Evolutionary conservation across 2,329 filamentous ascomycete species (phyloP), one percentile per base, ranked within the genome.

Genomic region (Diplodia intermedia): DNA sequence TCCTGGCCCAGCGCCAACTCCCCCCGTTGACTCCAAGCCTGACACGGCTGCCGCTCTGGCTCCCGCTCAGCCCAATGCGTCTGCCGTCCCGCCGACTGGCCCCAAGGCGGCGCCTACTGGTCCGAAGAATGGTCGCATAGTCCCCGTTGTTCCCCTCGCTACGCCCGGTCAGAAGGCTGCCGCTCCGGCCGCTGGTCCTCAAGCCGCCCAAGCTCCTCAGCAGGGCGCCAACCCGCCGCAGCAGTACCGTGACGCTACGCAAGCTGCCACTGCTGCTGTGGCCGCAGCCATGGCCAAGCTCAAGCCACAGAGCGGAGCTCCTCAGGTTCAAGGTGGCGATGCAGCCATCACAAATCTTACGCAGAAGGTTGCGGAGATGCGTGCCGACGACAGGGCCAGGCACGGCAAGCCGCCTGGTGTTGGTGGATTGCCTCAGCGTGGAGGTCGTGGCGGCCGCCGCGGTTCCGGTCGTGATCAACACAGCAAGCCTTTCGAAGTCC

Each of bases 211-310:
- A n/a, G 71, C 75, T 53, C 74, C 73, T 14, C 75, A 76, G 54
- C 29, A 11, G n/a, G 49, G 49, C n/a, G 49, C 55, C 15, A 60
- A 61, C n/a, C 66, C 50, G 26, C 60, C 60, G 20, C 60, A 63
- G 23, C 71, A 77, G 54, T 75, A 90, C 11, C 85, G 87, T 70
- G 89, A 91, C 79, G 90, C 91, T 1, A 93, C 91, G 0, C 88
- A 90, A 75, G 88, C 90, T 49, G 91, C 91, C 1, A 90, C 89
- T 73, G 91, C 90, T 36, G 91, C 91, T 9, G 91, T 93, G n/a
- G 90, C 91, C 65, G 87, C 90, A 50, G 91, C 91, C 1, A 93
- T 93, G 89, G 90, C 91, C 1, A 90, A 91, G 74, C 84, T 94
- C 29, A 69, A 47, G 67, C 69, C 53, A 31, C 70, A 72, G 63